Evolutionary conservation across 1,284 basidiomycete genomes (phyloP).

Genomic region (Ceratobasidium sp.): DNA sequence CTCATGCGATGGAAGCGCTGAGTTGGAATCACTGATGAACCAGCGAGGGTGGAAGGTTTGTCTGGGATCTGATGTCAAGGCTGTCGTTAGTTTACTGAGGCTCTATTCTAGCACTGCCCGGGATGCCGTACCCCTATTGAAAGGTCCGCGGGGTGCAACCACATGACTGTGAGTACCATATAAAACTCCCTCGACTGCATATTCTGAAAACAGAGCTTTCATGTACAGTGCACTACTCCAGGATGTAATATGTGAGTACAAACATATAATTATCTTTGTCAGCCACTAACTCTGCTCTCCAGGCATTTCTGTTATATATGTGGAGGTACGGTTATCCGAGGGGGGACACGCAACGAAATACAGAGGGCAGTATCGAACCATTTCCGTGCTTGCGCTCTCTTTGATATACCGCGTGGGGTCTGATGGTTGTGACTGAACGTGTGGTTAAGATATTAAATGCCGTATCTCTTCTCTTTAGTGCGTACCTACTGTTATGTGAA

Average conservation of each 20-base stretch:
- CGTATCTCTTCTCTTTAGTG: too few species aligned
- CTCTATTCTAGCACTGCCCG: slow-evolving; percentile 19
- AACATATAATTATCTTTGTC: too few species aligned
- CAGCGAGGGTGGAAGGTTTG: slow-evolving; percentile 46
- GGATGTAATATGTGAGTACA: slow-evolving; percentile 47
- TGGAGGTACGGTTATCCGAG: slow-evolving; percentile 23
- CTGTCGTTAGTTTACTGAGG: background rate
- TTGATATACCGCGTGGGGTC: slow-evolving; percentile 28
- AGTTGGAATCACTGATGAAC: slow-evolving; percentile 45
- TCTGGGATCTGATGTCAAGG: background rate
- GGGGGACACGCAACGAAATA: slow-evolving; percentile 35
- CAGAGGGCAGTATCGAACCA: slow-evolving; percentile 16
- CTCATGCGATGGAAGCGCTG: slow-evolving; percentile 47
- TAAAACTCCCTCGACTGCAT: background rate
- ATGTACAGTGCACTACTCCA: slow-evolving; percentile 37
- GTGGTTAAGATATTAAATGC: too few species aligned
- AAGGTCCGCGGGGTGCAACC: slow-evolving; percentile 45
- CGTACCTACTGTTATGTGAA: too few species aligned
- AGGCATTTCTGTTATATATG: slow-evolving; percentile 9
- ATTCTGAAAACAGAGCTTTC: background rate
- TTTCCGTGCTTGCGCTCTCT: slow-evolving; percentile 25
- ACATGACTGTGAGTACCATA: slow-evolving; percentile 46
- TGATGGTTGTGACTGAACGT: too few species aligned
- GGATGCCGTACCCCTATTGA: slow-evolving; percentile 47
- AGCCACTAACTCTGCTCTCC: too few species aligned